Conservation (phyloP, 331 rosid genomes). For the Quercus phellos region DNA sequence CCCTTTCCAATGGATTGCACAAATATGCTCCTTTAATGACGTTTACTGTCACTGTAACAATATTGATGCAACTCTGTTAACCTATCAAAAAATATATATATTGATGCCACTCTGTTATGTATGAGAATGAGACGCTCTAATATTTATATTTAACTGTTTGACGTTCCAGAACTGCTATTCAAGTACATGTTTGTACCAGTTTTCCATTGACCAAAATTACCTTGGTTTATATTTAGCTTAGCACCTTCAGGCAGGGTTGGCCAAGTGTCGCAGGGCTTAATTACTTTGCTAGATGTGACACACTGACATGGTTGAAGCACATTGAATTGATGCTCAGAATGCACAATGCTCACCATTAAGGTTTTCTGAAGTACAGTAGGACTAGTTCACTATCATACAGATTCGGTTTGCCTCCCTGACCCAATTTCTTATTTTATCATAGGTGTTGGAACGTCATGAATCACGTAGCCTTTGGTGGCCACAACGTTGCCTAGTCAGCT, state of each 20-base stretch:
- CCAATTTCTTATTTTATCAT: neutral
- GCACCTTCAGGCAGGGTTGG: neutral
- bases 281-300: neutral
- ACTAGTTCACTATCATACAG: neutral
- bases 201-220: neutral
- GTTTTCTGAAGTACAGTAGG: too few species aligned
- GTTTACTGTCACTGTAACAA: neutral
- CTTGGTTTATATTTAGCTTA: neutral
- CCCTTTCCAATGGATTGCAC: constrained; percentile 37
- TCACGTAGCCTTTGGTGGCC: neutral
- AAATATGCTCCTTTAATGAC: constrained; percentile 18
- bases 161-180: neutral
- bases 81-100: too few species aligned
- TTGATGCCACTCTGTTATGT: too few species aligned
- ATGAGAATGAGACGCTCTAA: neutral
- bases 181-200: neutral
- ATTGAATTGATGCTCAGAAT: neutral
- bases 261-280: too few species aligned
- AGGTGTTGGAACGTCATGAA: neutral
- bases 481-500: too few species aligned
- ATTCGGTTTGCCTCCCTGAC: neutral
- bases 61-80: neutral
- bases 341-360: neutral
- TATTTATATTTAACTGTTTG: neutral
- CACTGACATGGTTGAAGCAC: neutral